phyloP scores from a whole-genome alignment of 768 basidiomycete species.

The Rhodocollybia butyracea region DNA sequence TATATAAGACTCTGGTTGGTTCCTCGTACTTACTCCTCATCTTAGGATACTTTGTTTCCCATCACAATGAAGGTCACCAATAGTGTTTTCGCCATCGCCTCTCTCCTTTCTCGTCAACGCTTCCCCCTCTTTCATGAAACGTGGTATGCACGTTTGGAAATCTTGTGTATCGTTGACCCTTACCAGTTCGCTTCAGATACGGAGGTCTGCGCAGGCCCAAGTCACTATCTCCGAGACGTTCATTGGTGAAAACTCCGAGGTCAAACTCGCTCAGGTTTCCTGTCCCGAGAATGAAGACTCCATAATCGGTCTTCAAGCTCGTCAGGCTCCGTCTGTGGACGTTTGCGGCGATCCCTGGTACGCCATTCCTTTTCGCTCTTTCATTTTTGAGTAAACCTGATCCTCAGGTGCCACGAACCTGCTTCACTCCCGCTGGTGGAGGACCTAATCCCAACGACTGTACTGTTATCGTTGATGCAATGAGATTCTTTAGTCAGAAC shows the following conservation, averaged over 20 bases:
- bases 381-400: not conserved
- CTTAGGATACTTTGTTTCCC: too few relatives aligned
- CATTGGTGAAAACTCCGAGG: conserved; percentile 41
- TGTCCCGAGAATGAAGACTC: conserved; percentile 25
- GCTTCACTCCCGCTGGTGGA: conserved; percentile 42
- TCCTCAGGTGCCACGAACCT: conserved; percentile 35
- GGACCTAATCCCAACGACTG: conserved; percentile 48
- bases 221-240: conserved; percentile 20
- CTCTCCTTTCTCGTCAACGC: not conserved
- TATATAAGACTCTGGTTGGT: too few relatives aligned
- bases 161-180: too few relatives aligned
- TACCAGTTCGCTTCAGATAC: not conserved
- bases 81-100: not conserved
- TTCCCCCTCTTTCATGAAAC: not conserved
- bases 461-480: conserved; percentile 45
- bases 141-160: too few relatives aligned
- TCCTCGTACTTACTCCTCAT: too few relatives aligned
- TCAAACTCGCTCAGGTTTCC: conserved; percentile 32
- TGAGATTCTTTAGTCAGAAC: conserved; percentile 45
- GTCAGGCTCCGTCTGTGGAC: conserved; percentile 1
- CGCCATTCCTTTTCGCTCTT: conserved; percentile 9
- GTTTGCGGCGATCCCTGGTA: not conserved
- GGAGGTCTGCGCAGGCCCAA: conserved; percentile 1
- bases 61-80: not conserved
- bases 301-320: not conserved